phyloP scores from a whole-genome alignment of 2,329 filamentous ascomycete species.

The Nemania sp. region DNA sequence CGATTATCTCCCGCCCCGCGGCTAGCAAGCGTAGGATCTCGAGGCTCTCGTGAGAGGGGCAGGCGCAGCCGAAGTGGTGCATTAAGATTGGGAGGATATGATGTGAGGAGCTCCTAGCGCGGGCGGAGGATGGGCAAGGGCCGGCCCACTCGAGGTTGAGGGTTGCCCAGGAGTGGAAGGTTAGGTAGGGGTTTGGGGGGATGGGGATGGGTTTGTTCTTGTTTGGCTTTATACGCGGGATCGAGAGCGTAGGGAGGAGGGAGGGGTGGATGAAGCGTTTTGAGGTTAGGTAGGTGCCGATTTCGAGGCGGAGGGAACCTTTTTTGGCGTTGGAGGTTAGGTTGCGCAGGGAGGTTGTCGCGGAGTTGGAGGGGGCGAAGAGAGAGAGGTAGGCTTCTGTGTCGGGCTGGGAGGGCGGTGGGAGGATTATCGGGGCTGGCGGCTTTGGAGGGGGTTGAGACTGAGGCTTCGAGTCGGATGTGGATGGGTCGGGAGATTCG shows the following conservation, averaged over 20 bases:
- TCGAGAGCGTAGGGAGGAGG: conserved; percentile 56
- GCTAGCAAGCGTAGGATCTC: conserved; percentile 69
- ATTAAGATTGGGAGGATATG: conserved; percentile 79
- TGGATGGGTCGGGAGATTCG: not conserved
- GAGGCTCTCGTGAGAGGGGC: conserved; percentile 75
- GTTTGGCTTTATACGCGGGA: conserved; percentile 42
- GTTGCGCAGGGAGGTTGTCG: conserved; percentile 70
- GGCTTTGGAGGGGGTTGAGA: conserved; percentile 3
- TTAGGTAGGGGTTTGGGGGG: conserved; percentile 72
- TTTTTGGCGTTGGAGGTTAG: conserved; percentile 66
- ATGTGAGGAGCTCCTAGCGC: conserved; percentile 63
- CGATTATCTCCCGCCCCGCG: conserved; percentile 66
- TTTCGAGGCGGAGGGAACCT: conserved; percentile 67
- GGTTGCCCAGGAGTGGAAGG: conserved; percentile 75
- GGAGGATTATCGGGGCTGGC: conserved; percentile 47
- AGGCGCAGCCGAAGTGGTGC: conserved; percentile 82
- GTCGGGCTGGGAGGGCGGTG: conserved; percentile 67
- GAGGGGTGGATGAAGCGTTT: conserved; percentile 64
- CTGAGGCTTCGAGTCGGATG: not conserved
- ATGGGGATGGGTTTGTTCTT: no score
- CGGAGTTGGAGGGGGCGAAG: conserved; percentile 71
- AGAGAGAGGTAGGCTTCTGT: conserved; percentile 75
- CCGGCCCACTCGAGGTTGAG: conserved; percentile 74
- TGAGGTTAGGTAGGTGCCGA: conserved; percentile 67
- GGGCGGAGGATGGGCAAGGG: conserved; percentile 64